Evolutionary conservation across 1,139 yeast genomes (phyloP).

Genomic region (Candida sp.): DNA sequence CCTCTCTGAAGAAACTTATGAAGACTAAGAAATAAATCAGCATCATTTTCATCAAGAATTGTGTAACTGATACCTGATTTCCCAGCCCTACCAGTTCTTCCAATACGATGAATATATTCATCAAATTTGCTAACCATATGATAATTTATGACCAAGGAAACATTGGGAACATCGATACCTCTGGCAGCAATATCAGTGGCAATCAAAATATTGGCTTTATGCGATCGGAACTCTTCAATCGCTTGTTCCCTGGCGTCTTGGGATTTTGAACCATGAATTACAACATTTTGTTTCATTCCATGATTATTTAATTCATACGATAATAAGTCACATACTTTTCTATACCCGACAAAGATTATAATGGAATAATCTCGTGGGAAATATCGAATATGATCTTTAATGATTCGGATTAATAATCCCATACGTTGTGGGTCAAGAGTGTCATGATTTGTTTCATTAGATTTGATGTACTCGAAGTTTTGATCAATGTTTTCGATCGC

Average conservation of each 20-base stretch:
- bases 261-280: conserved; percentile 82
- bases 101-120: conserved; percentile 88
- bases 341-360: conserved; percentile 79
- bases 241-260: conserved; percentile 90
- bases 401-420: conserved; percentile 19
- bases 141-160: conserved; percentile 78
- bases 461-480: conserved; percentile 49
- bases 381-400: conserved; percentile 16
- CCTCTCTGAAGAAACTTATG: conserved; percentile 49
- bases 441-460: conserved; percentile 6
- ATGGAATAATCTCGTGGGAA: conserved; percentile 39
- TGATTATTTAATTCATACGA: conserved; percentile 43
- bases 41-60: conserved; percentile 60
- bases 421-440: conserved; percentile 13
- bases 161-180: conserved; percentile 89
- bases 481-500: conserved; percentile 71
- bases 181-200: conserved; percentile 98
- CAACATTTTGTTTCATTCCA: conserved; percentile 48
- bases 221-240: conserved; percentile 57
- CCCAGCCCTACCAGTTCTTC: conserved; percentile 97
- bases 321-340: conserved; percentile 66
- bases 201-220: conserved; percentile 62
- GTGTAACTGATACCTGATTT: conserved; percentile 72
- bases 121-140: conserved; percentile 80
- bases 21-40: conserved; percentile 49